Evolutionary conservation across 345 rosid genomes (phyloP), one percentile per base, ranked within the genome.

Genomic region (Populus nigra): DNA sequence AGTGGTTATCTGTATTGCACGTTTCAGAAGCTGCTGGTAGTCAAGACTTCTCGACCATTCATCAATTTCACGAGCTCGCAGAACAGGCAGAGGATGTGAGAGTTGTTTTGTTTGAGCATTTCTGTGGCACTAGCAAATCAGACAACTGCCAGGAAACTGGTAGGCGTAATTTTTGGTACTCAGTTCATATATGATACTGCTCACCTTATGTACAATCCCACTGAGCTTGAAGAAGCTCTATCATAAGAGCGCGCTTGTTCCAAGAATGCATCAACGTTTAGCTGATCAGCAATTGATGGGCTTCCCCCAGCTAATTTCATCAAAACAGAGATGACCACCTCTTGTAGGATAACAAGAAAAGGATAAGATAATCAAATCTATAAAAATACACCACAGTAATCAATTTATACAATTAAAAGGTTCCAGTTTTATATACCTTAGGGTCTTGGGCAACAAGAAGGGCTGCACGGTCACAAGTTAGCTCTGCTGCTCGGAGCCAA

Each of bases 161-260:
- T 39, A 73, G 20, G 23, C 23, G 18, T 38, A 69, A 5, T 29
- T 47, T 27, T 47, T 22, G 13, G 45, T 66, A 59, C 71, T 78
- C 62, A 36, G 39, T 35, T 71, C 50, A 47, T 47, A 47, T 2
- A 27, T 50, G 27, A 71, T 49, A 13, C 65, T 73, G 33, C 92
- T 84, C 65, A 95, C 99, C 99, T 91, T 53, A 95, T 90, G 83
- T 93, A 95, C 93, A 93, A 92, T 27, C 98, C 99, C 25, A 89
- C 59, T 62, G 96, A 96, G 83, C 89, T 92, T 49, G 98, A 90
- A 86, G 99, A 91, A 82, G 99, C 99, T 86, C 84, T 87, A 63
- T 95, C 98, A 74, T 95, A 95, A 76, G 98, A 90, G 71, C 94
- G 96, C 65, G 99, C 99, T 90, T 95, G 98, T 84, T 95, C 99